Base-by-base conservation (phyloP, 805 yeast genomes). In the Hanseniaspora mollemarum region DNA sequence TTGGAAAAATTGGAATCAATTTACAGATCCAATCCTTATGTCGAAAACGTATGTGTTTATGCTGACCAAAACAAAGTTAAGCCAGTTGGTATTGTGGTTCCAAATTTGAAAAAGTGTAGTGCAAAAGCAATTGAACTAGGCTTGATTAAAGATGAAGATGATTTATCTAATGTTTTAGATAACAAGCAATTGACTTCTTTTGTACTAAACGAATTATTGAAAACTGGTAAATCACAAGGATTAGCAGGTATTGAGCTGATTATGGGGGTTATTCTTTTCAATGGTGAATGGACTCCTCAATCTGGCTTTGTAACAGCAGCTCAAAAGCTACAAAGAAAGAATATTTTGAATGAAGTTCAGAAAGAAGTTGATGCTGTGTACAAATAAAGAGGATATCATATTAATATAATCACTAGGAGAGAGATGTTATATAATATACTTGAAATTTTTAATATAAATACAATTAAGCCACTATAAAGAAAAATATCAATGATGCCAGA, bases 231-330 rank as follows among this genome's bases (percentile, higher is more conserved):
- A 67, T 58, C 76, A 18, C 88, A 81, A 64, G 95, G 94, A 9
- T 76, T 92, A 57, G 71, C 67, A 45, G 94, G 95, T 54, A 88
- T 87, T 58, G 97, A 92, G 69, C 71, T 90, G 56, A 63, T 92
- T 52, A 78, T 77, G 56, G 94, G 88, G 58, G 73, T 83, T 54
- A 87, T 83, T 13, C 66, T 92, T 54, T 74, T 80, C 53, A 88
- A 85, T 57, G 90, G 80, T 48, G 98, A 92, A 71, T 92, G 98
- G 97, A 92, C 97, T 37, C 97, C 98, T 39, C 92, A 87, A 67
- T 85, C 79, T 63, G 97, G 96, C 0, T 86, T 71, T 57, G 94
- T 90, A 52, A 87, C 97, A 15, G 80, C 94, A 53, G 98, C 98
- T 24, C 96, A 88, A 69, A 92, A 92, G 70, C 75, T 92, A 61